Evolutionary conservation across 352 stramenopile species (phyloP).

Genomic region (Phytopythium delawarense): DNA sequence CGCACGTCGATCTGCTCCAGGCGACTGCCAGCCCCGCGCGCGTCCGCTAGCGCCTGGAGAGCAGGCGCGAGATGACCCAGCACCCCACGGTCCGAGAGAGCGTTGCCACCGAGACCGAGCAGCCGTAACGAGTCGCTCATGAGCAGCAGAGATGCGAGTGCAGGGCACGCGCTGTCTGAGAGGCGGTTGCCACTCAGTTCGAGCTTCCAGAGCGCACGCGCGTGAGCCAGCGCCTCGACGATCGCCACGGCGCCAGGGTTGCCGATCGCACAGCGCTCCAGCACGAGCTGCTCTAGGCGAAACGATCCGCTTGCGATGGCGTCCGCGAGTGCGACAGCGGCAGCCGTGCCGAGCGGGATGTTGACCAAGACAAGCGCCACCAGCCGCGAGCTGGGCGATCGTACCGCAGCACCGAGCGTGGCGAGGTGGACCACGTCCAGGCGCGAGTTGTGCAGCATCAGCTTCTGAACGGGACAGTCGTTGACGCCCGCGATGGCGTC

Average conservation of each 20-base stretch:
- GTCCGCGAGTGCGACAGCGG: conserved; percentile 40
- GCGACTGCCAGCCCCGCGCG: conserved; percentile 8
- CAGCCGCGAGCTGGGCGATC: conserved; percentile 17
- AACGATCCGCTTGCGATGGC: conserved; percentile 39
- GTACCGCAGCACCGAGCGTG: conserved; percentile 31
- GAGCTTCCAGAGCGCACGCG: conserved; percentile 60
- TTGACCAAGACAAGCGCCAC: conserved; percentile 65
- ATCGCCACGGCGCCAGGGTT: conserved; percentile 44
- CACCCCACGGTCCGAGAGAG: conserved; percentile 54
- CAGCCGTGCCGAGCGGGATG: conserved; percentile 26
- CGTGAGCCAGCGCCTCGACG: conserved; percentile 41
- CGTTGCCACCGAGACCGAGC: conserved; percentile 44
- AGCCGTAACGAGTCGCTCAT: conserved; percentile 32
- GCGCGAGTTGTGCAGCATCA: conserved; percentile 67
- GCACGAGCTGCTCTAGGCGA: conserved; percentile 63
- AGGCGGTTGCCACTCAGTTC: conserved; percentile 70
- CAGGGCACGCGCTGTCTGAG: conserved; percentile 38
- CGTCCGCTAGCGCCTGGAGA: conserved; percentile 30
- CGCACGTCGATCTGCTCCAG: conserved; percentile 56
- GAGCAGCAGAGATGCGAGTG: conserved; percentile 34
- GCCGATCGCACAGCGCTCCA: conserved; percentile 58
- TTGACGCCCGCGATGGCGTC: conserved; percentile 30
- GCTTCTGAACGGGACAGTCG: conserved; percentile 39
- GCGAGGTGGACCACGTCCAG: conserved; percentile 29
- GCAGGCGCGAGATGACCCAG: conserved; percentile 40